phyloP scores from a whole-genome alignment of 768 basidiomycete species.

The Xerocomellus amylosporus region DNA sequence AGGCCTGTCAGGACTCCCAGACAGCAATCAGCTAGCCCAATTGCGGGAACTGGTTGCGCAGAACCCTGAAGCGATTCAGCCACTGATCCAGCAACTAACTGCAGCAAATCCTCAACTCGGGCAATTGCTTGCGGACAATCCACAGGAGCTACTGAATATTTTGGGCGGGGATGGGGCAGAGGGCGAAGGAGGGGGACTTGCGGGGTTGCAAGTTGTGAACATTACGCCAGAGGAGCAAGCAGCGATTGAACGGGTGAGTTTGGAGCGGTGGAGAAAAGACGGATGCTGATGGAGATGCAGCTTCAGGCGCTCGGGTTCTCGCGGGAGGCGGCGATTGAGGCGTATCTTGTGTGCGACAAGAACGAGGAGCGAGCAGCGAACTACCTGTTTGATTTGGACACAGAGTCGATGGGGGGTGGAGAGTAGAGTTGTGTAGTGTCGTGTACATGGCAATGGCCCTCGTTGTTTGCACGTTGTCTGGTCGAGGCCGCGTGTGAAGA shows the following conservation, averaged over 20 bases:
- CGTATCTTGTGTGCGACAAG: conserved; percentile 93
- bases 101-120: conserved; percentile 72
- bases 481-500: conserved; percentile 26
- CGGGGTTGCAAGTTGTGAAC: conserved; percentile 47
- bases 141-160: conserved; percentile 62
- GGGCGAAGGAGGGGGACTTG: conserved; percentile 39
- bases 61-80: conserved; percentile 78
- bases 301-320: conserved; percentile 86
- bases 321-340: conserved; percentile 77
- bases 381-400: conserved; percentile 68
- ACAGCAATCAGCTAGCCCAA: conserved; percentile 65
- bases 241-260: conserved; percentile 83
- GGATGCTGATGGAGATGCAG: conserved; percentile 38
- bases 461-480: conserved; percentile 29
- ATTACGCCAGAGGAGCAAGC: conserved; percentile 86
- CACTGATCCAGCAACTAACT: conserved; percentile 80
- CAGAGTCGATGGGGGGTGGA: conserved; percentile 48
- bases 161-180: conserved; percentile 48
- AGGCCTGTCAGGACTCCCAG: conserved; percentile 53
- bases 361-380: conserved; percentile 97
- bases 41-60: conserved; percentile 67
- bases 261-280: background rate
- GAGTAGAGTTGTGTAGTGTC: background rate
- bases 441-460: conserved; percentile 1
- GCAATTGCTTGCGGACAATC: conserved; percentile 65